Evolutionary conservation across 129 eudicot species (phyloP), one percentile per base, ranked within the genome.

Genomic region (Tagetes erecta): DNA sequence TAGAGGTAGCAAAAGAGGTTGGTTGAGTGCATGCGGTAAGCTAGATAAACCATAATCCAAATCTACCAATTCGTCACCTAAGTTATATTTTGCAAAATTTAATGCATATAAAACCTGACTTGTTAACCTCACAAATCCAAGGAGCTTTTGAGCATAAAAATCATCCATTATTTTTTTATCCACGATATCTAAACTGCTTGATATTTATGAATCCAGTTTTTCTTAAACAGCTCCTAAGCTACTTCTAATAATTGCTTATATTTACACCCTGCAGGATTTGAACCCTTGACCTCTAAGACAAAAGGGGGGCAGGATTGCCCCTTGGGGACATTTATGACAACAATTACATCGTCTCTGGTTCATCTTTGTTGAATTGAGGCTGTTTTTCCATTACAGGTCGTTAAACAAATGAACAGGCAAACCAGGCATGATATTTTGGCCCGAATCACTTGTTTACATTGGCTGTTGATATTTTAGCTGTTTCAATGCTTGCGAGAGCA

Each of bases 381-480:
- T 7, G 39, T 27, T 3, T 76, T 67, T 68, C 59, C 13, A 46
- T 74, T 73, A 60, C 75, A 77, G 81, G 75, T 20, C 5, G 45
- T 69, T 41, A n/a, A n/a, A n/a, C n/a, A n/a, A n/a, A n/a, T n/a
- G 71, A 70, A 76, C 53, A 38, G 75, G 34, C 67, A 42, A 42
- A 34, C 67, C 47, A 34, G n/a, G 13, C 46, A 67, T 76, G 50
- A 67, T 39, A 31, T 53, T 9, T 33, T 20, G 27, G 27, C 27
- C 27, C 27, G 27, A 20, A 20, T 20, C 27, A 20, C 27, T 20
- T 20, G 27, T 20, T 20, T 20, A 20, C 27, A 20, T 20, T 20
- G 27, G 27, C 27, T 20, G 27, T 20, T 50, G 56, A 30, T 52
- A 66, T 41, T 30, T 52, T 34, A 67, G 44, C 8, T 57, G 31